Percentiles rank a stretch among this genome's conserved stretches.
Conservation (phyloP, 768 basidiomycete species). For the Kwoniella heveanensis region DNA sequence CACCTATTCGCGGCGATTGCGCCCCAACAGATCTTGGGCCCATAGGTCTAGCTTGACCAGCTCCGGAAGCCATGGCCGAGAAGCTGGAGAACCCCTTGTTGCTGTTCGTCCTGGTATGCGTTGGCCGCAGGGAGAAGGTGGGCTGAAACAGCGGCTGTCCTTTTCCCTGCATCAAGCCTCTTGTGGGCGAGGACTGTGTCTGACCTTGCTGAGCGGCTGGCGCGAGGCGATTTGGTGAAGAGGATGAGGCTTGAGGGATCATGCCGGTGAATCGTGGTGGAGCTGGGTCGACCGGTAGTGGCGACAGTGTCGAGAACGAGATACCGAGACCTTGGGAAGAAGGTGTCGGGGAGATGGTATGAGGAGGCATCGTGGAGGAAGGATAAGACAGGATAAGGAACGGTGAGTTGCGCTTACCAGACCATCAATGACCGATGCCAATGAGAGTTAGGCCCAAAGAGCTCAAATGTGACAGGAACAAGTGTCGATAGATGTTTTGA, state of each 20-base stretch:
- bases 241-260: slow-evolving; percentile 5
- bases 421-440: background rate
- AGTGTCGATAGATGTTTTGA: background rate
- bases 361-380: slow-evolving; percentile 13
- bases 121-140: slow-evolving; percentile 38
- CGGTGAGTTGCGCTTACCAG: background rate
- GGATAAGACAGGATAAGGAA: background rate
- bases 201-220: background rate
- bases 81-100: slow-evolving; percentile 35
- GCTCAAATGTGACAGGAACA: background rate
- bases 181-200: slow-evolving; percentile 16
- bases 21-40: slow-evolving; percentile 20
- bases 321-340: slow-evolving; percentile 44
- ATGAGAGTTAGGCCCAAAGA: background rate
- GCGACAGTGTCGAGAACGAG: slow-evolving; percentile 40
- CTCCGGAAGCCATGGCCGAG: slow-evolving; percentile 29
- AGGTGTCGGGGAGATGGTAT: slow-evolving; percentile 36
- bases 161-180: background rate
- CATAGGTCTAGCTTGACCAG: slow-evolving; percentile 13
- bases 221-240: slow-evolving; percentile 8
- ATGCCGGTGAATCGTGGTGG: slow-evolving; percentile 17
- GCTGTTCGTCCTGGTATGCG: slow-evolving; percentile 29
- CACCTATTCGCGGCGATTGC: slow-evolving; percentile 10
- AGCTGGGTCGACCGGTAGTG: slow-evolving; percentile 22
- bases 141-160: slow-evolving; percentile 31